Evolutionary conservation across 2,329 filamentous ascomycete genomes (phyloP), one percentile per base, ranked within the genome.

Genomic region (Penicillium frequentans): DNA sequence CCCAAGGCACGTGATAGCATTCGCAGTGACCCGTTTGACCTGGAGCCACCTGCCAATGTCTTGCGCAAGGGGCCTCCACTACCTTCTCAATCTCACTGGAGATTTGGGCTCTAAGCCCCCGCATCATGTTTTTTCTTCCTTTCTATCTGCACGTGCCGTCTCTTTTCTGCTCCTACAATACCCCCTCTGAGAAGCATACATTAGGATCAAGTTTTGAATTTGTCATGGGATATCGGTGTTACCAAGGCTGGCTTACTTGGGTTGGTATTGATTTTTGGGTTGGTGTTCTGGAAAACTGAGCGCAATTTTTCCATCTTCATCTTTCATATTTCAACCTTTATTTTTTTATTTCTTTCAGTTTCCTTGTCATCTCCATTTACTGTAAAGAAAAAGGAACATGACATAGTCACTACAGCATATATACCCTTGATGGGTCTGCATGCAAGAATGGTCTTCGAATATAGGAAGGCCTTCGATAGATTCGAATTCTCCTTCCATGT

Each of bases 1-100:
- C 44, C 56, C 3, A 46, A 61, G 51, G 57, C 43, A 46, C 64
- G 61, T 13, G 55, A 62, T 19, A 73, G 66, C 46, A 67, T 62
- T 21, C 66, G 69, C 33, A 73, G 71, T 54, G 67, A 76, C 37
- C 69, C 73, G 0, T 76, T 75, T 49, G 73, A 76, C 54, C 54
- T 75, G 29, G 70, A 75, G 52, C 42, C 59, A 46, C 62, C 65
- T 8, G 49, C 62, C 19, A 53, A 82, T 65, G 19, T 79, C 77
- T 59, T 63, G 35, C 53, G 21, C 42, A 55, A 59, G 10, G 27
- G 44, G 7, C 33, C 29, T 9, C 43, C 37, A 16, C 37, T 39
- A 5, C 27, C 37, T 13, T 45, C 16, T 7, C 39, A 52, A 13
- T 29, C 39, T 10, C 21, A 16, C 26, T 51, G 48, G 35, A 43